Conservation (phyloP, 495 filamentous ascomycete species). For the Lasiosphaeriaceae sp. region DNA sequence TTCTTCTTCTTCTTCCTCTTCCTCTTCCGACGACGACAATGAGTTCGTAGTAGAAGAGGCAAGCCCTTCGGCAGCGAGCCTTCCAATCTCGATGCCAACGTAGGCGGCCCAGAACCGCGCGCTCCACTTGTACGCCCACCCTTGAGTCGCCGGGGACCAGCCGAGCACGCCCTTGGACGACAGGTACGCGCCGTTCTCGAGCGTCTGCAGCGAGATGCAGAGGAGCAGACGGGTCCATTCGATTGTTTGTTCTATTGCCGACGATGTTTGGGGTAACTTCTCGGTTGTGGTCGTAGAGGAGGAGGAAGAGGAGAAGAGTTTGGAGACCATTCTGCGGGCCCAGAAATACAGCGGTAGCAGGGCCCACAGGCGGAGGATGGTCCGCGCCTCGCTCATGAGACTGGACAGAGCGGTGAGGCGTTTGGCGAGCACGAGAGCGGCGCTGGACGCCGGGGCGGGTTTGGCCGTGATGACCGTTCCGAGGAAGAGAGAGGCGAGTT, state of each 20-base stretch:
- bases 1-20: no score
- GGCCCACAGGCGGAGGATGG: slow-evolving; percentile 74
- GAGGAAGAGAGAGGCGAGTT: slow-evolving; percentile 36
- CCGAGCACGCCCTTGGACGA: slow-evolving; percentile 63
- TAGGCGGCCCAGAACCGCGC: slow-evolving; percentile 74
- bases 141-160: slow-evolving; percentile 49
- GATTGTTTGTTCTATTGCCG: slow-evolving; percentile 41
- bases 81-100: slow-evolving; percentile 69
- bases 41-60: no score
- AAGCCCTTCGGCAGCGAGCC: slow-evolving; percentile 51
- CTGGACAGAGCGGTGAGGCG: slow-evolving; percentile 46
- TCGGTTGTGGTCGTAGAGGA: slow-evolving; percentile 11
- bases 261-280: slow-evolving; percentile 22
- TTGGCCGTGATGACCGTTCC: slow-evolving; percentile 18
- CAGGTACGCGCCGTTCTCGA: slow-evolving; percentile 84
- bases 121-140: slow-evolving; percentile 66
- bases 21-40: no score
- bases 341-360: slow-evolving; percentile 74
- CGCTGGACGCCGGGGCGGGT: slow-evolving; percentile 32
- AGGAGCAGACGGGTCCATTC: slow-evolving; percentile 63
- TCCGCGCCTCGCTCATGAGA: slow-evolving; percentile 61
- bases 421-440: slow-evolving; percentile 38
- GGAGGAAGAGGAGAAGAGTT: slow-evolving; percentile 14
- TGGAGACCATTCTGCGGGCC: slow-evolving; percentile 52
- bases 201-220: slow-evolving; percentile 65